phyloP scores from a whole-genome alignment of 2,329 filamentous ascomycete genomes.

The Trichophyton equinum region DNA sequence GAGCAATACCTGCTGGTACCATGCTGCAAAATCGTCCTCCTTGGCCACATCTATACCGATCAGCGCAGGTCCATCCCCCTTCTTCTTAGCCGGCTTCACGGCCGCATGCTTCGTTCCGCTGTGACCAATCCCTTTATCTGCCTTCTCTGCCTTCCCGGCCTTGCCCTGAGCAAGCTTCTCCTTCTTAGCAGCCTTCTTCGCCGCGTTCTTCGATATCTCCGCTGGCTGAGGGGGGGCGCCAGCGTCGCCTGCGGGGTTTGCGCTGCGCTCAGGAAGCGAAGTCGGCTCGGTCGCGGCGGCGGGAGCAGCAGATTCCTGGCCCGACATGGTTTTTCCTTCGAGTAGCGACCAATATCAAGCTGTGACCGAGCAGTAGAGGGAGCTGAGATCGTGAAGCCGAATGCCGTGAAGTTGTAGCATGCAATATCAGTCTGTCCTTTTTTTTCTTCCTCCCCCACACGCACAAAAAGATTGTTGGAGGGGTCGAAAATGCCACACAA shows the following conservation, averaged over 20 bases:
- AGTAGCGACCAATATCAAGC: not conserved
- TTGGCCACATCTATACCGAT: constrained; percentile 85
- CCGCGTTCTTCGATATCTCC: constrained; percentile 31
- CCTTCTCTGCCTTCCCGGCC: constrained; percentile 22
- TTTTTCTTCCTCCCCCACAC: not conserved
- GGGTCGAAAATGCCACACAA: constrained; percentile 5
- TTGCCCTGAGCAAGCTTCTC: constrained; percentile 34
- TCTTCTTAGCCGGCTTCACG: constrained; percentile 38
- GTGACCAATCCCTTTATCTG: constrained; percentile 31
- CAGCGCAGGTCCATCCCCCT: constrained; percentile 50
- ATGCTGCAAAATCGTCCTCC: constrained; percentile 74
- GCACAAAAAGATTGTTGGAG: not conserved
- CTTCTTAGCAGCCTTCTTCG: constrained; percentile 39
- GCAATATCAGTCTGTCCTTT: not conserved
- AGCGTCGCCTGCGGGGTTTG: constrained; percentile 25
- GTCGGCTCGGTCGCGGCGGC: constrained; percentile 19
- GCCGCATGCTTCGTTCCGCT: constrained; percentile 33
- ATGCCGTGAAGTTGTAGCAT: too few species aligned
- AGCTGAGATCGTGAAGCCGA: too few species aligned
- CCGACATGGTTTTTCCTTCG: constrained; percentile 9
- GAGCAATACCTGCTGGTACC: constrained; percentile 95
- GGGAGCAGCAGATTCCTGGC: constrained; percentile 9
- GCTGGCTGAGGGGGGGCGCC: constrained; percentile 18
- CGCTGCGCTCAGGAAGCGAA: constrained; percentile 28
- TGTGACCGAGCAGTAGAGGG: too few species aligned